Evolutionary conservation across 1,284 basidiomycete species (phyloP).

Genomic region (Irpex lacteus): DNA sequence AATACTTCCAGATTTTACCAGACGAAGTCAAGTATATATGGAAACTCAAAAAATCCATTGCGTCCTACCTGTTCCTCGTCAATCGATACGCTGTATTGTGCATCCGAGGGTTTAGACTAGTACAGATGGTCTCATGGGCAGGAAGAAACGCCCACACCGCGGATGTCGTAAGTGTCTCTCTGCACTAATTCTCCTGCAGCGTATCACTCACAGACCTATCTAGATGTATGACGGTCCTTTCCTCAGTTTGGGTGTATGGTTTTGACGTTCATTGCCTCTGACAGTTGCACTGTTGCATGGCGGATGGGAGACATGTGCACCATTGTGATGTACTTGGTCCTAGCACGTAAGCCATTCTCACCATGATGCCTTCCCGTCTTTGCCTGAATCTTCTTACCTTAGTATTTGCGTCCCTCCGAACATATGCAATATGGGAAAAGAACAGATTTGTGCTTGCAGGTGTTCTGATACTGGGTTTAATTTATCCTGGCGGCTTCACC

Average conservation of each 20-base stretch:
- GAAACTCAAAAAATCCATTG: not conserved
- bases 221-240: not conserved
- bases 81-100: conserved; percentile 1
- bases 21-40: conserved; percentile 4
- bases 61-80: not conserved
- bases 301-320: not conserved
- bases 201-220: not conserved
- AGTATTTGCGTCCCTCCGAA: not conserved
- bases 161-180: not conserved
- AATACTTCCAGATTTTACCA: not conserved
- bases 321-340: not conserved
- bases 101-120: not conserved
- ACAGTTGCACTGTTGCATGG: not conserved
- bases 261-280: not conserved
- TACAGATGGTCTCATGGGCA: not conserved
- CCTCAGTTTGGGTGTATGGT: not conserved
- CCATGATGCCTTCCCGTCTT: not conserved
- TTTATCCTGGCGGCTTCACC: not conserved
- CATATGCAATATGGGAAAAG: not conserved
- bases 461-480: not conserved
- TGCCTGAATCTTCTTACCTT: not conserved
- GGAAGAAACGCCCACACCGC: not conserved
- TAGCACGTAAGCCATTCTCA: not conserved
- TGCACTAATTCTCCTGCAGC: not conserved
- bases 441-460: not conserved